Conservation (phyloP, 768 basidiomycete species). For the Pisolithus microcarpus region DNA sequence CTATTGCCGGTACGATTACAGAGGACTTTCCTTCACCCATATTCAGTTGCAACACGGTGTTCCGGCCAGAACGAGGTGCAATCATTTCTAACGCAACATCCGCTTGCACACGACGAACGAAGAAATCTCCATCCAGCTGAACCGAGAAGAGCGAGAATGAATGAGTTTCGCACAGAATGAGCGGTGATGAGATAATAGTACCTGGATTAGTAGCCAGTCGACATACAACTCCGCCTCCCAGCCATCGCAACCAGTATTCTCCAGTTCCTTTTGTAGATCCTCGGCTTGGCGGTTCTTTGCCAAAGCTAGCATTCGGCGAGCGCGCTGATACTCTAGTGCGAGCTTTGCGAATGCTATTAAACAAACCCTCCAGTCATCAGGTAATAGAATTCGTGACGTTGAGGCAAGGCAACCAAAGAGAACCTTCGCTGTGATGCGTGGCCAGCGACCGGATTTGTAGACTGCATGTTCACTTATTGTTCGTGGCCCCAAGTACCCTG, state of each 20-base stretch:
- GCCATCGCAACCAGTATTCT: conserved; percentile 18
- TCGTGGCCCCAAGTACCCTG: no score
- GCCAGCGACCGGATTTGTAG: conserved; percentile 30
- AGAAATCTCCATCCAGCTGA: conserved; percentile 42
- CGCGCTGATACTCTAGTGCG: conserved; percentile 32
- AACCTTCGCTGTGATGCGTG: conserved; percentile 25
- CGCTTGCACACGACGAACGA: conserved; percentile 37
- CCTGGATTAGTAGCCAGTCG: conserved; percentile 43
- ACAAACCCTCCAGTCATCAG: conserved; percentile 24
- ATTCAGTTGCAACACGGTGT: conserved; percentile 42
- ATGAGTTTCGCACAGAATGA: background rate
- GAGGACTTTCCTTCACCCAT: conserved; percentile 55
- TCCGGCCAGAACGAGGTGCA: conserved; percentile 27
- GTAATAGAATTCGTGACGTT: conserved; percentile 9
- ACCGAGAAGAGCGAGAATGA: background rate
- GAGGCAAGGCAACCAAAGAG: conserved; percentile 29
- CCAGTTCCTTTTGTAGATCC: conserved; percentile 26
- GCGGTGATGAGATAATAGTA: conserved; percentile 7
- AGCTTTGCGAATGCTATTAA: conserved; percentile 25
- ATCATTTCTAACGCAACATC: conserved; percentile 43
- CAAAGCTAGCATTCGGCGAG: conserved; percentile 29
- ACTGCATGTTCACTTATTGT: no score
- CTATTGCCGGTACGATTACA: conserved; percentile 40
- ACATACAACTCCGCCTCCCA: conserved; percentile 16
- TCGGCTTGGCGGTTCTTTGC: conserved; percentile 16